Conservation (phyloP, 2,329 filamentous ascomycete genomes). For the Beauveria varroae region DNA sequence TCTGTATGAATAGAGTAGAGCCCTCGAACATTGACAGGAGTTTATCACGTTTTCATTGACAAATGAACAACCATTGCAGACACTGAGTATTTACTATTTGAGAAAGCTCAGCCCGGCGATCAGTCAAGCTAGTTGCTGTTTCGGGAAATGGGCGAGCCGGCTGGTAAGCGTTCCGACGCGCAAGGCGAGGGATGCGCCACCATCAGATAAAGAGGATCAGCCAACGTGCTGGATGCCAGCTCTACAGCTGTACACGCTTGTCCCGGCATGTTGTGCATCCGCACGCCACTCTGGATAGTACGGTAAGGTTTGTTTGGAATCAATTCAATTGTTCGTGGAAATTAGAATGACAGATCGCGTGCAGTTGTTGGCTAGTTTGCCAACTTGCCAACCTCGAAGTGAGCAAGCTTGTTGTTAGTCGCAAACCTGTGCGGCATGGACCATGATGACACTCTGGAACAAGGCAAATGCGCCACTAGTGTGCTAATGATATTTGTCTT, state of each 20-base stretch:
- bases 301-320: constrained; percentile 2
- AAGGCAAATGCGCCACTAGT: neutral
- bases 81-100: neutral
- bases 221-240: neutral
- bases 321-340: neutral
- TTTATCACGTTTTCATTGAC: neutral
- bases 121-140: neutral
- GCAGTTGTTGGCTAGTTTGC: neutral
- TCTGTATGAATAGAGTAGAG: neutral
- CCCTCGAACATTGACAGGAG: neutral
- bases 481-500: neutral
- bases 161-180: neutral
- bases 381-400: neutral
- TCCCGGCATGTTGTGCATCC: neutral
- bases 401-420: neutral
- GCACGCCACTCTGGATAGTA: neutral
- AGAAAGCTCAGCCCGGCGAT: neutral
- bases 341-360: neutral
- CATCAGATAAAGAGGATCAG: neutral
- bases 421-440: neutral
- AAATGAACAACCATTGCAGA: neutral
- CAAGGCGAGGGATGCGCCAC: neutral
- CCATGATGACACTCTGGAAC: neutral
- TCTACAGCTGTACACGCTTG: neutral
- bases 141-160: neutral